Percentiles rank a stretch among this genome's conserved stretches.
Conservation (phyloP, 441 rosid genomes). For the Brassica balearica region DNA sequence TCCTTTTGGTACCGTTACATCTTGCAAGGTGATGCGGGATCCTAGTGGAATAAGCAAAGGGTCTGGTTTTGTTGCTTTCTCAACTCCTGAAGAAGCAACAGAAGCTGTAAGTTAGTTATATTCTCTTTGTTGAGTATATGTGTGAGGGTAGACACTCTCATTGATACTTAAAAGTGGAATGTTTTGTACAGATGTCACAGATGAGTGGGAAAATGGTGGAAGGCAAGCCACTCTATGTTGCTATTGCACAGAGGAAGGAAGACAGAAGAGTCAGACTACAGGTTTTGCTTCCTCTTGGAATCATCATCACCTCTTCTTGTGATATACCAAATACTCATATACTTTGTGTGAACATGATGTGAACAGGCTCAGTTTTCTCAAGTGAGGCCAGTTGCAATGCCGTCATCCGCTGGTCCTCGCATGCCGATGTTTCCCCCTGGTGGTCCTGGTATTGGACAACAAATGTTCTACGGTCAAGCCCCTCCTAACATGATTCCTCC, state of each 20-base stretch:
- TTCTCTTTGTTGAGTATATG: background rate
- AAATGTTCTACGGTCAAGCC: background rate
- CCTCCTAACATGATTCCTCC: constrained; percentile 9
- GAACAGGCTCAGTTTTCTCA: constrained; percentile 8
- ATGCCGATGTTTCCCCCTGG: background rate
- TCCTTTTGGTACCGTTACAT: background rate
- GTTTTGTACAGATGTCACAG: background rate
- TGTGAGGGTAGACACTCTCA: background rate
- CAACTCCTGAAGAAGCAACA: constrained; percentile 1
- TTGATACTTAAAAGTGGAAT: background rate
- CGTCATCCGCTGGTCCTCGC: background rate
- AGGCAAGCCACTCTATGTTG: constrained; percentile 1
- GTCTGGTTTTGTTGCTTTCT: background rate
- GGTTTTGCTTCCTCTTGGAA: background rate
- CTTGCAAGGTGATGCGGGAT: background rate
- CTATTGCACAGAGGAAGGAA: constrained; percentile 5
- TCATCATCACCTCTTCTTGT: background rate
- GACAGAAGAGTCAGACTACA: background rate
- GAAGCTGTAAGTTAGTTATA: background rate
- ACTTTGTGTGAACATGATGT: background rate
- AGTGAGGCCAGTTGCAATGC: constrained; percentile 5
- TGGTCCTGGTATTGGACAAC: constrained; percentile 4
- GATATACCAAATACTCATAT: background rate
- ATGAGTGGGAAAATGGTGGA: background rate
- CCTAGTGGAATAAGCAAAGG: background rate